phyloP scores from a whole-genome alignment of 2,329 filamentous ascomycete genomes.

The Rugonectria rugulosa region DNA sequence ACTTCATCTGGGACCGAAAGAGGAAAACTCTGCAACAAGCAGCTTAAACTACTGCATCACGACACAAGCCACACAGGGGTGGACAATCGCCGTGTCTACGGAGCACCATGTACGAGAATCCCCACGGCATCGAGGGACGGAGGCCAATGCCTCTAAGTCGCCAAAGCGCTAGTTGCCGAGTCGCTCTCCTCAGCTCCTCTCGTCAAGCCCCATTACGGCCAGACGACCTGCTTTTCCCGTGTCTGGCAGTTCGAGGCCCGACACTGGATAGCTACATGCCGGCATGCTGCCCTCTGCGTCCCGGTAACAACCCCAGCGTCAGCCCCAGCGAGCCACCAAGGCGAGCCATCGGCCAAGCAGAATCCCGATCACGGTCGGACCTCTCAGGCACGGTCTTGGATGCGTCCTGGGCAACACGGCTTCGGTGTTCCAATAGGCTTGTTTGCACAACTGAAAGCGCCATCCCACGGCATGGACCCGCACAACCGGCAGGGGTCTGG shows the following conservation, averaged over 20 bases:
- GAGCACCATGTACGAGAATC: slow-evolving; percentile 12
- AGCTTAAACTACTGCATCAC: slow-evolving; percentile 25
- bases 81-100: slow-evolving; percentile 23
- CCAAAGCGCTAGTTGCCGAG: slow-evolving; percentile 22
- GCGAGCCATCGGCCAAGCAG: slow-evolving; percentile 21
- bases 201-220: not conserved
- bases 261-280: slow-evolving; percentile 12
- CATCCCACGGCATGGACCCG: slow-evolving; percentile 26
- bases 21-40: slow-evolving; percentile 35
- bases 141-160: slow-evolving; percentile 17
- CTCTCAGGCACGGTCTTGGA: slow-evolving; percentile 20
- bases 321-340: slow-evolving; percentile 13
- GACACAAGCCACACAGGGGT: slow-evolving; percentile 33
- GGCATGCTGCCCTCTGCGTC: slow-evolving; percentile 7
- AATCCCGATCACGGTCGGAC: slow-evolving; percentile 26
- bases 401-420: slow-evolving; percentile 16
- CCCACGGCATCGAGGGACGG: slow-evolving; percentile 22
- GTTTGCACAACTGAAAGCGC: slow-evolving; percentile 21
- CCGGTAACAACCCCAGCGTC: not conserved
- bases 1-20: slow-evolving; percentile 1
- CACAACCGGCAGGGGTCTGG: slow-evolving; percentile 24
- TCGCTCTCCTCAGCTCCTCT: slow-evolving; percentile 19
- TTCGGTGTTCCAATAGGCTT: not conserved
- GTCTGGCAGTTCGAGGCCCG: slow-evolving; percentile 5
- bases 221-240: slow-evolving; percentile 7